phyloP scores from a whole-genome alignment of 73 alveolate species.

The Paramecium sexaurelia region DNA sequence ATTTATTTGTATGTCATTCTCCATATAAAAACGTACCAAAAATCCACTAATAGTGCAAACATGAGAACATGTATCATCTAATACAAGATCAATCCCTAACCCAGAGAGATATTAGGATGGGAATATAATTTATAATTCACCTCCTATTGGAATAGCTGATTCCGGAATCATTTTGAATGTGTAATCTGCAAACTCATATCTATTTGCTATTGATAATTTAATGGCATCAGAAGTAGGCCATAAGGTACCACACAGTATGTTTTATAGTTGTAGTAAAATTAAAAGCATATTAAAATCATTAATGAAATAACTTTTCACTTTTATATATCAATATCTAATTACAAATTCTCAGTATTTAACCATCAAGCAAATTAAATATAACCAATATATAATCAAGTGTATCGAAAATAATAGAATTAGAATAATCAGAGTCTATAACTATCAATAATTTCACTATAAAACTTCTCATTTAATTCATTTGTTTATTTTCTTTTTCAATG shows the following conservation, averaged over 20 bases:
- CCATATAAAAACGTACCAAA: not conserved
- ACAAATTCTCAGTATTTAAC: not conserved
- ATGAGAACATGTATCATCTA: not conserved
- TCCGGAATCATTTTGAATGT: constrained; percentile 42
- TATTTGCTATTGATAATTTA: not conserved
- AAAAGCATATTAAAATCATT: not conserved
- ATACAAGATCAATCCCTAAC: constrained; percentile 32
- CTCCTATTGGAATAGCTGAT: not conserved
- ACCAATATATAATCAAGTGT: not conserved
- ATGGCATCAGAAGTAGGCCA: constrained; percentile 28
- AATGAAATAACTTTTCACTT: not conserved
- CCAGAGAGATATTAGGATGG: constrained; percentile 39
- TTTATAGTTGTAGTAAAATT: not conserved
- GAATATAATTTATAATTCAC: not conserved
- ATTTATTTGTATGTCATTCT: not conserved
- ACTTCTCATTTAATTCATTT: too few relatives aligned
- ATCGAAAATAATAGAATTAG: not conserved
- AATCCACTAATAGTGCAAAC: not conserved
- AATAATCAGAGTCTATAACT: not conserved
- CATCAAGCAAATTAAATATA: not conserved
- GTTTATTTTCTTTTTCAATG: too few relatives aligned
- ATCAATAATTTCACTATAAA: not conserved
- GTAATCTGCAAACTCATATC: constrained; percentile 47
- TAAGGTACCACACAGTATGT: not conserved
- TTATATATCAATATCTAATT: not conserved